Percentiles rank a stretch among this genome's conserved stretches.
Evolutionary conservation across 306 rosid species (phyloP).

Genomic region (Betula pendula): DNA sequence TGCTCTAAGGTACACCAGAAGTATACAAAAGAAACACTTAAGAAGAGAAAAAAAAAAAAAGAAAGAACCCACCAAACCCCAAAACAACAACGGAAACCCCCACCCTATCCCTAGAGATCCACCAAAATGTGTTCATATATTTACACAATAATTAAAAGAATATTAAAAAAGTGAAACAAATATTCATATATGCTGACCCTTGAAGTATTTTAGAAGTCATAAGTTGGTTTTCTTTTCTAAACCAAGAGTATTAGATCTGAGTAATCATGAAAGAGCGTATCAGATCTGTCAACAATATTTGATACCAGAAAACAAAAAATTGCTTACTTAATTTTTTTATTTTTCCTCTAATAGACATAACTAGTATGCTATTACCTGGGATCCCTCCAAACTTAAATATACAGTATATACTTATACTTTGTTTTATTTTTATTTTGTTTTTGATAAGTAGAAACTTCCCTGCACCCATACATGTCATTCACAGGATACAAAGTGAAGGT

Average conservation of each 20-base stretch:
- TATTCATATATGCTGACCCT: not conserved
- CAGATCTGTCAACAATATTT: conserved; percentile 10
- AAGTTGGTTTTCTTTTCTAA: not conserved
- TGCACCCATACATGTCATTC: not conserved
- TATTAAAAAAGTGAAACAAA: not conserved
- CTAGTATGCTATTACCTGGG: conserved; percentile 1
- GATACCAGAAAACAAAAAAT: not conserved
- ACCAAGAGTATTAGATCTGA: not conserved
- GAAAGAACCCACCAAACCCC: too few relatives aligned
- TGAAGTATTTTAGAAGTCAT: not conserved
- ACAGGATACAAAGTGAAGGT: not conserved
- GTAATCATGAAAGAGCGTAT: conserved; percentile 21
- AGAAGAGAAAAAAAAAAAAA: too few relatives aligned
- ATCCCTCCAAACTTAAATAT: conserved; percentile 12
- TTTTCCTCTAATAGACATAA: not conserved
- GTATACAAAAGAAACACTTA: too few relatives aligned
- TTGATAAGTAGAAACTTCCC: not conserved
- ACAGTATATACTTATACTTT: conserved; percentile 1
- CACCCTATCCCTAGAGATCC: too few relatives aligned
- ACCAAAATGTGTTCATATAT: not conserved
- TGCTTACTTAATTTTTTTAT: not conserved
- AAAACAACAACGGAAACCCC: too few relatives aligned
- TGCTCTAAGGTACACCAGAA: too few relatives aligned
- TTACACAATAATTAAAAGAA: not conserved
- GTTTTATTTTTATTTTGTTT: not conserved